phyloP scores from a whole-genome alignment of 164 flowering plant species.

The Liquidambar formosana region DNA sequence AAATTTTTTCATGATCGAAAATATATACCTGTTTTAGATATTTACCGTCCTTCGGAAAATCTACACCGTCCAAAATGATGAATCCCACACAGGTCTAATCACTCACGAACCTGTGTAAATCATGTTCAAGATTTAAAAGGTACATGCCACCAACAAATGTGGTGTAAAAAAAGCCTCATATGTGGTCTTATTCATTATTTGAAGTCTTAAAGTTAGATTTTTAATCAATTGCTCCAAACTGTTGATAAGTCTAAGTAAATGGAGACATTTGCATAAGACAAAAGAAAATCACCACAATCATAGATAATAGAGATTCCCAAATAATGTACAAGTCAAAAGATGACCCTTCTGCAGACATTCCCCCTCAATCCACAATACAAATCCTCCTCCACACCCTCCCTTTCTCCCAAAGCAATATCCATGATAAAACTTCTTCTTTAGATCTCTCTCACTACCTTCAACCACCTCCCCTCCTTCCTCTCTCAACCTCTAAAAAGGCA shows the following conservation, averaged over 20 bases:
- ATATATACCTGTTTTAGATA: no score
- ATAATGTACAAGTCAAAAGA: constrained; percentile 15
- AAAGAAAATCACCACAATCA: background rate
- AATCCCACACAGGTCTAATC: no score
- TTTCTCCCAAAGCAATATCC: background rate
- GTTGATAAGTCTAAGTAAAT: constrained; percentile 17
- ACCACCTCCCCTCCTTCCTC: background rate
- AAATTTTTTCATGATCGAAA: no score
- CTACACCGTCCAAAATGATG: no score
- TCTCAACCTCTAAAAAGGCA: background rate
- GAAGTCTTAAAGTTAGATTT: background rate
- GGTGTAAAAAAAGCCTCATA: no score
- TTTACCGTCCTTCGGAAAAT: no score
- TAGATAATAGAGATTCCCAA: constrained; percentile 2
- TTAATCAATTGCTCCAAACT: no score
- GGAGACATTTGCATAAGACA: background rate
- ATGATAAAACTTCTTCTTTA: background rate
- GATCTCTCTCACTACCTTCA: background rate
- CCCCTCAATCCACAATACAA: constrained; percentile 8
- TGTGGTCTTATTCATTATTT: no score
- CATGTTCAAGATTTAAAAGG: no score
- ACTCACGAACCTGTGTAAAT: no score
- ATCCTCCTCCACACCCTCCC: constrained; percentile 8
- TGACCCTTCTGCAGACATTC: constrained; percentile 15
- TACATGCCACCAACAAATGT: no score